Evolutionary conservation across 768 basidiomycete species (phyloP).

Genomic region (Leccinum subgranulosum): DNA sequence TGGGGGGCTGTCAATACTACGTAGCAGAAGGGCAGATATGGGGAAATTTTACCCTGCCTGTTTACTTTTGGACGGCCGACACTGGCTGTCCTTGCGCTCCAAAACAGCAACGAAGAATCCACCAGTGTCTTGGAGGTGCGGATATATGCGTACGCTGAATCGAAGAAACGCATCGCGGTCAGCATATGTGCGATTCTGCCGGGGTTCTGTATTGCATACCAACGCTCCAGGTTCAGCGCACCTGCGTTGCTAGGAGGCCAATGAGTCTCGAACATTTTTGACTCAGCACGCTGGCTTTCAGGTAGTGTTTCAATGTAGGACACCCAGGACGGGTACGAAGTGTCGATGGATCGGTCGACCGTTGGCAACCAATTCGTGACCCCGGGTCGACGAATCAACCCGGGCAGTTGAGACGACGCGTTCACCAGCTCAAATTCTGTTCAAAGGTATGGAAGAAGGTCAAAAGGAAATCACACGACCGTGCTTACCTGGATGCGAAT

Average conservation of each 20-base stretch:
- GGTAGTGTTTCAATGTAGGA: conserved; percentile 52
- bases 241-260: conserved; percentile 76
- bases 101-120: conserved; percentile 97
- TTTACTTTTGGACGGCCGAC: conserved; percentile 1
- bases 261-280: conserved; percentile 66
- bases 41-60: conserved; percentile 13
- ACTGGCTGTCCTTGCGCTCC: conserved; percentile 43
- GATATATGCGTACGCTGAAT: conserved; percentile 81
- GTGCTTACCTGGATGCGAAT: conserved; percentile 56
- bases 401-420: conserved; percentile 66
- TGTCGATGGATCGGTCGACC: conserved; percentile 49
- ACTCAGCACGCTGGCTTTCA: conserved; percentile 45
- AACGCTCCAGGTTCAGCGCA: conserved; percentile 61
- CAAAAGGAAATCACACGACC: background rate
- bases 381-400: conserved; percentile 74
- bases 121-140: conserved; percentile 94
- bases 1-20: conserved; percentile 8
- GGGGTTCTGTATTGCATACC: conserved; percentile 44
- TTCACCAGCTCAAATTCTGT: conserved; percentile 78
- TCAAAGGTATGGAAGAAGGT: background rate
- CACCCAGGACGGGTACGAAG: conserved; percentile 56
- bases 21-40: background rate
- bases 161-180: background rate
- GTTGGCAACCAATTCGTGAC: conserved; percentile 77
- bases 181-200: background rate